Evolutionary conservation across 1,284 basidiomycete species (phyloP), one percentile per base, ranked within the genome.

Genomic region (Trichosporon asahii): DNA sequence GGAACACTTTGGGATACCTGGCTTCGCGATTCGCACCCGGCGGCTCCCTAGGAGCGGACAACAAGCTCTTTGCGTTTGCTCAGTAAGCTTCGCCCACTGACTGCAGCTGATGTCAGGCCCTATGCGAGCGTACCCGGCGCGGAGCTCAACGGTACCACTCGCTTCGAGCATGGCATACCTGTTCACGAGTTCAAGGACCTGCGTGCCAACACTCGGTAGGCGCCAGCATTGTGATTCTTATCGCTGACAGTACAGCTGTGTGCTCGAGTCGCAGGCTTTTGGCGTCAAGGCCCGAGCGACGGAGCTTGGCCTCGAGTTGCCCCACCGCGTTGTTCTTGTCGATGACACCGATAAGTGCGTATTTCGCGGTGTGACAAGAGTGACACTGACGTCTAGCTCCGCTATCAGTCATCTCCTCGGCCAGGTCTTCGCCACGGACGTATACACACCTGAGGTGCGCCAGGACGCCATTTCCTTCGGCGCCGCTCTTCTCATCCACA

Each of bases 101-200:
- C 18, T 18, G 21, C 14, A 31, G 49, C 69, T 70, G 37, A 67
- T 46, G 2, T 3, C 53, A 70, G 69, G 7, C 69, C 69, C 3
- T 67, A 67, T 27, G 23, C 55, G 7, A 33, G 57, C 5, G 23
- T 65, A 1, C 44, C 64, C 2, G 64, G 64, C 5, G 21, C 27
- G 25, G 15, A 29, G 33, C n/a, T 31, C 31, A 23, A 49, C 55
- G 69, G 66, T 31, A 70, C 65, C 18, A 64, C 66, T 63, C 69
- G 69, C n/a, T 70, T 70, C 55, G 66, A 70, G 53, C 64, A 61
- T 25, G 69, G 69, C 29, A 44, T 31, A 1, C 21, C 27, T 5
- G 69, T 70, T 8, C 11, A 46, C 55, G 69, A 70, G 64, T 70
- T 70, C 44, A 46, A 33, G 21, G 69, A 70, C 35, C 40, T 70